Conservation (phyloP, 495 filamentous ascomycete species). For the Aspergillus cavernicola region DNA sequence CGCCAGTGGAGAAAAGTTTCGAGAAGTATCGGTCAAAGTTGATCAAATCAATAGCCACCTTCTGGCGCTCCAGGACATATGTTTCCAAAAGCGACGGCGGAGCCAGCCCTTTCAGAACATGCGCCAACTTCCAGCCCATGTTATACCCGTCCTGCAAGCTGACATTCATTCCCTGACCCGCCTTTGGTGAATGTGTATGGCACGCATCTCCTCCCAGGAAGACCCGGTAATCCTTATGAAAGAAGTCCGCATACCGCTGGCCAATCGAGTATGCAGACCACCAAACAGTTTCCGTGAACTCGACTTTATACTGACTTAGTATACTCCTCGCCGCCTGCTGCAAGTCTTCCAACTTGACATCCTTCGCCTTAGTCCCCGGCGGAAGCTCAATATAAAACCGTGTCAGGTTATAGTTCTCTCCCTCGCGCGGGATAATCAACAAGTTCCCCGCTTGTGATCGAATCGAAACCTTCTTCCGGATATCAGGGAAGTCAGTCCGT, state of each 20-base stretch:
- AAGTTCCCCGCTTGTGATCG: constrained; percentile 56
- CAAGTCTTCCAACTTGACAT: constrained; percentile 48
- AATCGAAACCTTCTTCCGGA: constrained; percentile 67
- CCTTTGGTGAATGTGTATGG: constrained; percentile 61
- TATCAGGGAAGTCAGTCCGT: constrained; percentile 76
- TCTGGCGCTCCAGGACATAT: constrained; percentile 65
- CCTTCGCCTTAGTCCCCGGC: constrained; percentile 42
- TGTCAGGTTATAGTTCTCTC: constrained; percentile 56
- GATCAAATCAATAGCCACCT: constrained; percentile 67
- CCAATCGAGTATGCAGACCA: constrained; percentile 60
- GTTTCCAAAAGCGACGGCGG: constrained; percentile 56
- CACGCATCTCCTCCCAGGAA: constrained; percentile 59
- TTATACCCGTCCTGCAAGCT: constrained; percentile 56
- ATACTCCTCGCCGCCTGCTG: constrained; percentile 56
- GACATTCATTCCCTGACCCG: constrained; percentile 54
- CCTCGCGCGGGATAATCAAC: constrained; percentile 70
- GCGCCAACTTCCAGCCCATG: constrained; percentile 75
- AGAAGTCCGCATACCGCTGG: constrained; percentile 55
- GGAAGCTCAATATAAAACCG: constrained; percentile 70
- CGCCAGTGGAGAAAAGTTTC: constrained; percentile 52
- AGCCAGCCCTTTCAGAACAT: constrained; percentile 57
- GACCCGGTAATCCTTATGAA: constrained; percentile 49
- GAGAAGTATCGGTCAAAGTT: constrained; percentile 69
- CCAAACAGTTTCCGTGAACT: constrained; percentile 51
- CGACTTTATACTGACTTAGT: constrained; percentile 52